Percentiles rank a stretch among this genome's conserved stretches.
Conservation (phyloP, 192 early-diverging fungal species). For the Entomortierella chlamydospora region DNA sequence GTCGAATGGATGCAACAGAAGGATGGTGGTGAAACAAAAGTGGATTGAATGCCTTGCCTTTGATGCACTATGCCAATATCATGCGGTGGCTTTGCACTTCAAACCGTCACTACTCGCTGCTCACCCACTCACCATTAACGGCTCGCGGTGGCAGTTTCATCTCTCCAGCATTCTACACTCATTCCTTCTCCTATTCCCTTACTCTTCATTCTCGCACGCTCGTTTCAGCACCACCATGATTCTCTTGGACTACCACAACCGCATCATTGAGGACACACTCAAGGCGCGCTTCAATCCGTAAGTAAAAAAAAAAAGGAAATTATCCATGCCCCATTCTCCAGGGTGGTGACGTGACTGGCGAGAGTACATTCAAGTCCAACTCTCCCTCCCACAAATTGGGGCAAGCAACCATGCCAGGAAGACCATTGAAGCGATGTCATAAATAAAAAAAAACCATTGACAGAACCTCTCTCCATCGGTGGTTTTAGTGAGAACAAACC, state of each 20-base stretch:
- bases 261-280: slow-evolving; percentile 69
- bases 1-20: too few species aligned
- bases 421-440: too few species aligned
- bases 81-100: too few species aligned
- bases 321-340: neutral
- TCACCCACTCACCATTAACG: neutral
- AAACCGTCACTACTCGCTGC: neutral
- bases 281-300: slow-evolving; percentile 65
- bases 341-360: slow-evolving; percentile 47
- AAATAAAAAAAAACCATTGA: too few species aligned
- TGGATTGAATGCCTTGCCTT: too few species aligned
- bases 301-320: slow-evolving; percentile 1
- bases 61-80: too few species aligned
- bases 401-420: neutral
- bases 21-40: too few species aligned
- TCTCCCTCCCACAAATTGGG: too few species aligned
- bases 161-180: neutral
- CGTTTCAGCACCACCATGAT: slow-evolving; percentile 58
- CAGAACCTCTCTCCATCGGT: neutral
- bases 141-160: too few species aligned
- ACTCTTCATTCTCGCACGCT: neutral
- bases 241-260: slow-evolving; percentile 72
- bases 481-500: slow-evolving; percentile 64
- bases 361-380: neutral
- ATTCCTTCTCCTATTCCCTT: neutral